Evolutionary conservation across 2,329 filamentous ascomycete species (phyloP), one percentile per base, ranked within the genome.

Genomic region (Akanthomyces dipterigenus): DNA sequence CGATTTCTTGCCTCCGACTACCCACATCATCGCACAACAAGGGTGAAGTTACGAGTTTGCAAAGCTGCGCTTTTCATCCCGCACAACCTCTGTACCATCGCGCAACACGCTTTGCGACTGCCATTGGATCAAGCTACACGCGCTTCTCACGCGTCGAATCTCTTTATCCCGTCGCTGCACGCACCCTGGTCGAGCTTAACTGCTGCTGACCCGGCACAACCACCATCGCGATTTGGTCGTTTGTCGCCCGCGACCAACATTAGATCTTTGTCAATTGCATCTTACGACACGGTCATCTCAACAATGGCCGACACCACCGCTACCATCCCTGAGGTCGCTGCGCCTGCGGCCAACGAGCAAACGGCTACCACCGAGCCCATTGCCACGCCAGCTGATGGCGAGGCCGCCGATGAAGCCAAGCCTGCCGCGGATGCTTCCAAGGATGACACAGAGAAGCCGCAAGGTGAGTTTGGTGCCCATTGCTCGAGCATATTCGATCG

Each of bases 221-320:
- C 50, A 26, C 28, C 31, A 48, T 46, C 58, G 58, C 46, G 60
- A 61, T 36, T 51, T 26, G 34, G 43, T 22, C 43, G 26, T 43
- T 26, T 16, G 51, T n/a, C 38, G 53, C 43, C n/a, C 60, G 54
- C 54, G 46, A 28, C 16, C 36, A 58, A 24, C 46, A 54, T 49
- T 28, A 43, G 38, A 53, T 45, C 45, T 34, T 53, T 45, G n/a
- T n/a, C 56, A 60, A 63, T 63, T 63, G 56, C 36, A 40, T 18
- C 28, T 24, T 20, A 16, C 46, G 45, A 22, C 53, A 18, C 46
- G 24, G 58, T 34, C 34, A 55, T 45, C 36, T 45, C 31, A 67
- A 69, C 68, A 67, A 78, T 78, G 76, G 73, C 75, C 60, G 75
- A 78, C 62, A 72, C 71, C 65, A 57, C 70, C 54, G 66, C 66